Base-by-base conservation (phyloP, 139 green algal genomes). In the Monoraphidium neglectum region DNA sequence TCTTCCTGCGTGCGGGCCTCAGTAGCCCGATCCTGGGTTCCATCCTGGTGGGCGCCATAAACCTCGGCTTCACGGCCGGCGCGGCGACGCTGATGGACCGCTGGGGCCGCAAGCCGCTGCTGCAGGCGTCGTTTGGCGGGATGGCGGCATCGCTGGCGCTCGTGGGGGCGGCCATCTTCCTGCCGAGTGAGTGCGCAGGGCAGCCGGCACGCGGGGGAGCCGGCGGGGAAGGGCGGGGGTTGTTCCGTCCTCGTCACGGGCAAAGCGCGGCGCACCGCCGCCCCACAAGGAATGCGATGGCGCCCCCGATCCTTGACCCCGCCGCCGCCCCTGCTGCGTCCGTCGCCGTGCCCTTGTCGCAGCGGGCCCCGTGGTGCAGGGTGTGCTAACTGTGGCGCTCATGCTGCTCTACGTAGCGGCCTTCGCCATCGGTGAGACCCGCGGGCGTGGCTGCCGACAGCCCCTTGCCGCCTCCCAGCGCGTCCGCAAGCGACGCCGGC, bases 1-100 rank as follows among this genome's bases (percentile, higher is more conserved):
- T 97, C 23, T 95, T 97, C 56, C 51, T 71, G 57, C 54, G 73
- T 16, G 92, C 88, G 5, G 92, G 92, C 1, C 68, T 97, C 64
- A 54, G 46, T 4, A 89, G 82, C 0, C 90, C 88, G 16, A 81
- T 95, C 15, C 23, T 84, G 8, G 92, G 83, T 33, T 89, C 74
- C 38, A 85, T 93, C 24, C 73, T 86, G 18, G 80, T 95, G 18
- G 90, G 90, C 0, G 43, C 70, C 8, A 77, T 90, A 36, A 97
- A 97, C 78, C 72, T 93, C 16, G 64, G 16, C 0, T 76, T 86
- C 62, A 90, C 86, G 3, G 1, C 87, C 3, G 66, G 81, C 33
- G 73, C 87, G 5, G 80, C 86, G 3, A 26, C 57, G 10, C 65
- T 92, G 1, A 83, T 91, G 62, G 89, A 93, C 76, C 63, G 65